Evolutionary conservation across 495 filamentous ascomycete genomes (phyloP), one percentile per base, ranked within the genome.

Genomic region (Monascus purpureus): DNA sequence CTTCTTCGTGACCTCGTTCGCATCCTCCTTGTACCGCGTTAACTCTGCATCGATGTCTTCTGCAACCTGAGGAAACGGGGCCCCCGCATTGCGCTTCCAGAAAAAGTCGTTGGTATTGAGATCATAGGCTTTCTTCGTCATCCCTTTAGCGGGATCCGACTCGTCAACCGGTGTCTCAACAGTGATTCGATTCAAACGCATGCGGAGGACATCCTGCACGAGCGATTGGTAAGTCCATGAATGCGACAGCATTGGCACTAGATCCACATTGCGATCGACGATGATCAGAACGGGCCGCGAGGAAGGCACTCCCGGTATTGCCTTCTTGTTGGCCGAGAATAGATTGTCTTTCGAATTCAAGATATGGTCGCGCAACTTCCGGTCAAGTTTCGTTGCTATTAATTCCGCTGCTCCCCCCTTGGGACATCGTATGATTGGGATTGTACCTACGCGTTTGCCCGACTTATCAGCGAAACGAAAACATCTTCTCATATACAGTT

Each of bases 151-250:
- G 1, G 82, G 74, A 35, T 82, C 76, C 17, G 63, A 59, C 34
- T 90, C 80, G 35, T 94, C 88, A 11, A 74, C 62, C 4, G 77
- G 68, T 2, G 75, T 76, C 43, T 94, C 85, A 25, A 99, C 72
- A 3, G 85, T 95, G 47, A 99, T 95, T n/a, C 86, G 79, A 43
- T 96, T 99, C 28, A 96, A 68, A 39, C 78, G 80, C 83, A 93
- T 92, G 24, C 80, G 74, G 35, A 96, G 74, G 6, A 99, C 80
- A 57, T 99, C 92, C 40, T 93, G 80, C 18, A 95, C 85, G 12
- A 99, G 68, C 1, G 86, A 93, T 49, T 96, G 90, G 47, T 99
- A 99, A 3, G 86, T 95, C 90, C 90, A 99, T 1, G 87, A 94
- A 57, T 99, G 90, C 14, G 87, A 94, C 1, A 96, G 68, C 92